Conservation (phyloP, 352 stramenopile species). For the Thalassiosira pacifica region DNA sequence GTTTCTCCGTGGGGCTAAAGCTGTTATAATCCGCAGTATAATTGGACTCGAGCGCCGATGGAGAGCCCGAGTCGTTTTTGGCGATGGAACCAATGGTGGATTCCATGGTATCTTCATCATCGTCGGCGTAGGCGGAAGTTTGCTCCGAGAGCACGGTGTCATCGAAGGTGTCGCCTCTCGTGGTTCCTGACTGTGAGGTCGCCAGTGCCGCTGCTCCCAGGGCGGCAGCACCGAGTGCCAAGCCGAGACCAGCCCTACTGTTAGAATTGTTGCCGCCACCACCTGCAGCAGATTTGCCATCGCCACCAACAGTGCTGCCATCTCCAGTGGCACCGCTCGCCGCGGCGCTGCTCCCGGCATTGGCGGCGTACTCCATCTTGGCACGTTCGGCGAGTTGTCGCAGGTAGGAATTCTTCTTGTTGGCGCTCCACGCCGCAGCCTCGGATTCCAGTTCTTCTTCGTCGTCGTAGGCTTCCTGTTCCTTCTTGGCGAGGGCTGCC, state of each 20-base stretch:
- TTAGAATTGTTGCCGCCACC: no score
- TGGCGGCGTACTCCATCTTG: constrained; percentile 61
- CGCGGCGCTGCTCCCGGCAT: not conserved
- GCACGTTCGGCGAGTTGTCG: constrained; percentile 71
- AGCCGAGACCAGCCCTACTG: not conserved
- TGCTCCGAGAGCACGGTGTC: no score
- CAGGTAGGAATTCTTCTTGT: constrained; percentile 78
- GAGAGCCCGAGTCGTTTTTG: constrained; percentile 6
- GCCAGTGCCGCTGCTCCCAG: not conserved
- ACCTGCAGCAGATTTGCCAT: no score
- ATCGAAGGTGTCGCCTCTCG: no score
- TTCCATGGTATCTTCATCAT: not conserved
- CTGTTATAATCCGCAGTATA: constrained; percentile 70
- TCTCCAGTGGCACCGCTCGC: not conserved
- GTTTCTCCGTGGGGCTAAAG: constrained; percentile 78
- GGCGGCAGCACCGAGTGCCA: not conserved
- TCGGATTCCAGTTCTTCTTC: constrained; percentile 63
- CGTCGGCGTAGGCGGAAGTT: not conserved
- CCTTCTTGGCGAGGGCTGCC: constrained; percentile 39
- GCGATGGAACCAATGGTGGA: constrained; percentile 5
- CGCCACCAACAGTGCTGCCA: no score
- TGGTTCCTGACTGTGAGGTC: no score
- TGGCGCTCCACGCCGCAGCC: constrained; percentile 43
- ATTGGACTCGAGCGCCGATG: constrained; percentile 1
- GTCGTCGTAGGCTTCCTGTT: constrained; percentile 52